These are phyloP conservation scores for Persicaria maculosa DNA, from an alignment of 148 eudicot genomes.

Conservation along the genomic window DNA sequence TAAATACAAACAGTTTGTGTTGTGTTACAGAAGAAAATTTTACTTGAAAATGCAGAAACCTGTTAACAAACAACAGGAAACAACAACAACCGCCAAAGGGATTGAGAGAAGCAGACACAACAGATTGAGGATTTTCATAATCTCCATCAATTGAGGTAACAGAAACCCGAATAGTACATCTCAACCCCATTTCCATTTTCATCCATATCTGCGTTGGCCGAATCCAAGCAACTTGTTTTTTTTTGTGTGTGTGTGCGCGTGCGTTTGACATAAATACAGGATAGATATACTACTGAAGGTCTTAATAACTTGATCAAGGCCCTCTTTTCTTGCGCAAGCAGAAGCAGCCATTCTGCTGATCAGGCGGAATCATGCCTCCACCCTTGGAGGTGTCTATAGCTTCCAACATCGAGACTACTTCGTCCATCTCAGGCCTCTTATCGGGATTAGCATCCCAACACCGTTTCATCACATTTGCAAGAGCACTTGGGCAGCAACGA, in stretches of 20 bases:
- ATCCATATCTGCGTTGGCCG: not conserved
- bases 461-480: slow-evolving; percentile 76
- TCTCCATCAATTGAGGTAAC: not conserved
- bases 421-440: slow-evolving; percentile 89
- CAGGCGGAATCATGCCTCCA: slow-evolving; percentile 84
- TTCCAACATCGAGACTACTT: slow-evolving; percentile 66
- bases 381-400: slow-evolving; percentile 84
- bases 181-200: not conserved
- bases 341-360: slow-evolving; percentile 64
- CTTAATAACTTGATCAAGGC: slow-evolving; percentile 29
- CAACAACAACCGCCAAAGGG: not conserved
- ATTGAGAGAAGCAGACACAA: not conserved
- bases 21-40: slow-evolving; percentile 10
- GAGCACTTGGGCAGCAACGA: slow-evolving; percentile 77
- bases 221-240: not conserved
- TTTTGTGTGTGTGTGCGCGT: not conserved
- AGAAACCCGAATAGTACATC: slow-evolving; percentile 2
- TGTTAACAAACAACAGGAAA: not conserved
- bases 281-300: not conserved
- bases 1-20: slow-evolving; percentile 1
- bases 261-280: slow-evolving; percentile 7
- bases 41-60: not conserved
- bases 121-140: slow-evolving; percentile 10
- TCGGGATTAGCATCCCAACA: slow-evolving; percentile 91
- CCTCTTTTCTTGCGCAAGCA: slow-evolving; percentile 56